phyloP scores from a whole-genome alignment of 305 asterid genomes.

The Fraxinus sp. region DNA sequence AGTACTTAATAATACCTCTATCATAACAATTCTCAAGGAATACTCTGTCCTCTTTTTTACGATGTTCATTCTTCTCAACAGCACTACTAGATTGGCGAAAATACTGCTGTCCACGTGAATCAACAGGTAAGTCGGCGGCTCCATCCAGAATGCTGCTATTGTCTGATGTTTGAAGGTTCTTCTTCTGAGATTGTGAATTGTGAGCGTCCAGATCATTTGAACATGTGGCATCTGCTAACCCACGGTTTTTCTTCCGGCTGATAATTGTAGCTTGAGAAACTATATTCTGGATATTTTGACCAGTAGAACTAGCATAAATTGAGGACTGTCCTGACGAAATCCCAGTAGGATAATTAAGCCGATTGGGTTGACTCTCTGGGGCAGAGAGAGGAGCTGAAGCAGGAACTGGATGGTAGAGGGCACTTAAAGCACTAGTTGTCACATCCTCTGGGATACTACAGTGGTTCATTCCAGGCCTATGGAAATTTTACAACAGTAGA shows the following conservation, averaged over 20 bases:
- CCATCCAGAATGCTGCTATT: slow-evolving; percentile 34
- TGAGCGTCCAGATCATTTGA: slow-evolving; percentile 48
- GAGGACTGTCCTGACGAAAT: slow-evolving; percentile 38
- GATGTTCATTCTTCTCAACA: slow-evolving; percentile 42
- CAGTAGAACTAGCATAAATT: slow-evolving; percentile 43
- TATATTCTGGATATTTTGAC: slow-evolving; percentile 45
- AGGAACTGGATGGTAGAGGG: slow-evolving; percentile 68
- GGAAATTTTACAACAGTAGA: slow-evolving; percentile 29
- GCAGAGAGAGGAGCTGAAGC: slow-evolving; percentile 40
- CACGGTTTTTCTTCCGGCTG: slow-evolving; percentile 61
- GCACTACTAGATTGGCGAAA: slow-evolving; percentile 38
- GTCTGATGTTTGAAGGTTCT: slow-evolving; percentile 40
- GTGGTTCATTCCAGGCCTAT: slow-evolving; percentile 89
- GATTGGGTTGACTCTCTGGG: slow-evolving; percentile 46
- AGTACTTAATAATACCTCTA: slow-evolving; percentile 46
- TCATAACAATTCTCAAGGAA: slow-evolving; percentile 43
- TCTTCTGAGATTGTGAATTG: slow-evolving; percentile 47
- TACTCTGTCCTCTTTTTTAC: slow-evolving; percentile 44
- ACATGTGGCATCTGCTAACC: slow-evolving; percentile 49
- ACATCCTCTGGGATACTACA: slow-evolving; percentile 77
- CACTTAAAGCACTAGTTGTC: slow-evolving; percentile 75
- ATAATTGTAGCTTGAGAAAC: slow-evolving; percentile 37
- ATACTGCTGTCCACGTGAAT: slow-evolving; percentile 41
- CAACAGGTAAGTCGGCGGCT: slow-evolving; percentile 44
- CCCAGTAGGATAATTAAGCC: slow-evolving; percentile 40